A percentile compares a stretch with the other conserved stretches of the same genome.
phyloP scores from a whole-genome alignment of 768 basidiomycete genomes.

The Suillus spraguei region DNA sequence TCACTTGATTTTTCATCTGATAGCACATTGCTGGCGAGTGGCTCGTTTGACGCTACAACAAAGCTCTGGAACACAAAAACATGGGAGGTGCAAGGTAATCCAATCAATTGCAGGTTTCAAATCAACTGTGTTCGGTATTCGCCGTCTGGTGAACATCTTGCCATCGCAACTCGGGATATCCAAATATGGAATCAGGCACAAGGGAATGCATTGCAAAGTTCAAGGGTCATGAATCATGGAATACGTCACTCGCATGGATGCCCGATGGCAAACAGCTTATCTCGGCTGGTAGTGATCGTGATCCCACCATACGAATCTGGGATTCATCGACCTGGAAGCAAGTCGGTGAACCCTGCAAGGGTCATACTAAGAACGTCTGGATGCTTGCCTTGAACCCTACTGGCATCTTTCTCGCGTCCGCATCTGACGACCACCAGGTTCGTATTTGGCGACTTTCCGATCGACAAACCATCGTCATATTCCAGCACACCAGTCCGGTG shows the following conservation, averaged over 20 bases:
- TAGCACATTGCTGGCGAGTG: background rate
- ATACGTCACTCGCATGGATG: background rate
- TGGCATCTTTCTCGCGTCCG: background rate
- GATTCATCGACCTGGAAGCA: background rate
- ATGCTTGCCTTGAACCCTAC: background rate
- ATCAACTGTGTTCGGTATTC: background rate
- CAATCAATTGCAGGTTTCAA: background rate
- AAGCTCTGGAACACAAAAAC: background rate
- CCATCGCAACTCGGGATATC: background rate
- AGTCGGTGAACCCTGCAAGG: background rate
- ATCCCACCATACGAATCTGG: background rate
- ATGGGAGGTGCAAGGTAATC: background rate
- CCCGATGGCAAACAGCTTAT: background rate
- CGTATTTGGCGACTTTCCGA: background rate
- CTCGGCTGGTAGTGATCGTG: background rate
- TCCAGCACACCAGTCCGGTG: background rate
- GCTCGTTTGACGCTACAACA: background rate
- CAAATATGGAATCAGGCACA: background rate
- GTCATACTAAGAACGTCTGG: rapidly evolving
- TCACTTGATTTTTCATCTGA: background rate
- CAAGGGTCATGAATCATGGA: background rate
- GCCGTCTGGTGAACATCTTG: background rate
- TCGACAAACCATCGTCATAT: background rate
- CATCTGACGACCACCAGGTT: background rate
- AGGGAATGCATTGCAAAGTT: background rate